Percentiles rank a stretch among this genome's conserved stretches.
phyloP scores from a whole-genome alignment of 2,329 filamentous ascomycete species.

The Macrophomina phaseolina region DNA sequence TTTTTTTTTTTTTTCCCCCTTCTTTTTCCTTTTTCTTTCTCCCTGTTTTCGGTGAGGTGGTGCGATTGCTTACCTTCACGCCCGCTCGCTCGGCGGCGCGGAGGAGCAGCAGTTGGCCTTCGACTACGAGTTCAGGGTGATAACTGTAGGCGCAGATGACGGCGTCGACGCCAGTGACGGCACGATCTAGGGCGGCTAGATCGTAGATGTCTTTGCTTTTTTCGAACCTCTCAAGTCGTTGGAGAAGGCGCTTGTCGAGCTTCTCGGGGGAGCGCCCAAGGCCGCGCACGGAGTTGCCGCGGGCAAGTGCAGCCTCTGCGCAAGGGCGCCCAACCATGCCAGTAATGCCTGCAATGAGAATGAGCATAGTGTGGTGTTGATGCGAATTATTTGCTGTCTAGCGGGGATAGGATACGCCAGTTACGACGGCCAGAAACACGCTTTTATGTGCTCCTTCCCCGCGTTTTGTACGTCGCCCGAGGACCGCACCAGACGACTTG shows the following conservation, averaged over 20 bases:
- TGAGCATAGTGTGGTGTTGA: slow-evolving; percentile 37
- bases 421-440: no score
- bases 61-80: slow-evolving; percentile 8
- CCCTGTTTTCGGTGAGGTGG: no score
- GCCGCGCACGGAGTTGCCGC: slow-evolving; percentile 44
- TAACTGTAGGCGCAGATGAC: slow-evolving; percentile 31
- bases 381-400: no score
- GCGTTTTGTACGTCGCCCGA: no score
- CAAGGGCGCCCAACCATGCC: slow-evolving; percentile 44
- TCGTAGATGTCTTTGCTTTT: slow-evolving; percentile 28
- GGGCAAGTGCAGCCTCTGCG: slow-evolving; percentile 33
- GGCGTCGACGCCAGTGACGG: slow-evolving; percentile 31
- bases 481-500: no score
- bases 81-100: slow-evolving; percentile 33
- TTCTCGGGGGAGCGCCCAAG: slow-evolving; percentile 41
- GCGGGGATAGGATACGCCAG: no score
- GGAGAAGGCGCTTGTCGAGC: slow-evolving; percentile 29
- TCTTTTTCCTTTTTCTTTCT: no score
- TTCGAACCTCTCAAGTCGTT: slow-evolving; percentile 30
- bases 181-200: slow-evolving; percentile 30
- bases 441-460: no score
- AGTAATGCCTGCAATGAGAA: slow-evolving; percentile 47
- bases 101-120: slow-evolving; percentile 32
- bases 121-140: slow-evolving; percentile 29
- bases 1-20: no score